Evolutionary conservation across 208 protist genomes (phyloP).

Genomic region (Trypanosoma cruzi): DNA sequence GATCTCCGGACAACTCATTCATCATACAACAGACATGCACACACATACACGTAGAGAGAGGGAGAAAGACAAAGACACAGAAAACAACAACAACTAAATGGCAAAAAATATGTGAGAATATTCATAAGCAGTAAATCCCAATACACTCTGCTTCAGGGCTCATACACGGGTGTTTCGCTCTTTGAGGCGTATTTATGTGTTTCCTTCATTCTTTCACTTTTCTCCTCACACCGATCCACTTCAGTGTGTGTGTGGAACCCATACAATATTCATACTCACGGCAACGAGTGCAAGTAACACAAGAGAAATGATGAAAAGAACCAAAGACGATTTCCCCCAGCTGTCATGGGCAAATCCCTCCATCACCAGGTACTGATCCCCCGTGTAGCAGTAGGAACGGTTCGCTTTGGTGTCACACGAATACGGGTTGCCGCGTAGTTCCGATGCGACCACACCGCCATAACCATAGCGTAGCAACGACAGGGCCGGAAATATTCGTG

Average conservation of each 20-base stretch:
- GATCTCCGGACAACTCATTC: no score
- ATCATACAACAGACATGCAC: no score
- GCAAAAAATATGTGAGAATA: no score
- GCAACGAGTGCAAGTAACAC: slow-evolving; percentile 15
- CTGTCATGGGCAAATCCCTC: slow-evolving; percentile 24
- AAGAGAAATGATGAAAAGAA: slow-evolving; percentile 18
- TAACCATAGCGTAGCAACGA: slow-evolving; percentile 53
- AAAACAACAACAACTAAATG: no score
- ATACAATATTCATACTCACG: slow-evolving; percentile 17
- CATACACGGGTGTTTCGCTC: neutral
- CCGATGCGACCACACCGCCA: slow-evolving; percentile 37
- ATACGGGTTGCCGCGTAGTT: slow-evolving; percentile 25
- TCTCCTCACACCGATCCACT: neutral
- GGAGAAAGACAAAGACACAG: no score
- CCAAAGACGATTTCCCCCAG: slow-evolving; percentile 16
- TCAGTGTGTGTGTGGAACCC: neutral
- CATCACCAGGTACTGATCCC: slow-evolving; percentile 28
- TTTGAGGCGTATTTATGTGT: neutral
- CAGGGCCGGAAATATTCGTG: slow-evolving; percentile 33
- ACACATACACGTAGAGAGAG: no score
- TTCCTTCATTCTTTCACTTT: no score
- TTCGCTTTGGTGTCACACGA: slow-evolving; percentile 27
- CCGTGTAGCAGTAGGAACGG: slow-evolving; percentile 30
- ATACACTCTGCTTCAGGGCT: no score
- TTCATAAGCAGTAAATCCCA: no score